These are phyloP conservation scores for Lactifluus piperatus DNA, from an alignment of 768 basidiomycete species.

Conservation along the genomic window DNA sequence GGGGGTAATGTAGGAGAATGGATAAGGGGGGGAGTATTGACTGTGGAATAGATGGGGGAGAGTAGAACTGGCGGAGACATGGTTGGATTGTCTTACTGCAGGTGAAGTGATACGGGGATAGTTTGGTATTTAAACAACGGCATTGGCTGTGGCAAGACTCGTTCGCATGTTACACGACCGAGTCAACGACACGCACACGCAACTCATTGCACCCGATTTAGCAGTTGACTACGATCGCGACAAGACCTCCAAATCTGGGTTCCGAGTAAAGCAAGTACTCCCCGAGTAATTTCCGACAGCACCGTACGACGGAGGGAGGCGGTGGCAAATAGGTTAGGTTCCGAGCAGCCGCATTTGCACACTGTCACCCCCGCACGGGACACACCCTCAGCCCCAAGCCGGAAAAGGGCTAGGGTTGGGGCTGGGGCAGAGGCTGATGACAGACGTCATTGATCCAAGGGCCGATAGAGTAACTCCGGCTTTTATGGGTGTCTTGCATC, in stretches of 20 bases:
- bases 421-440: neutral
- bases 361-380: neutral
- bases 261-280: neutral
- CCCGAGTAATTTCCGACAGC: neutral
- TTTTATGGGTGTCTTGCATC: too few species aligned
- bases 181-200: neutral
- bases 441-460: slow-evolving; percentile 9
- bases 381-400: slow-evolving; percentile 7
- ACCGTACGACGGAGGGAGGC: neutral
- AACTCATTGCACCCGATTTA: neutral
- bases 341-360: neutral
- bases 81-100: neutral
- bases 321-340: slow-evolving; percentile 1
- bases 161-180: neutral
- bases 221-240: neutral
- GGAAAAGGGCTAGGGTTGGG: neutral
- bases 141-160: neutral
- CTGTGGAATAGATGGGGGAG: slow-evolving; percentile 11
- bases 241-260: neutral
- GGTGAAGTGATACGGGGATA: neutral
- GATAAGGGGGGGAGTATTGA: slow-evolving; percentile 8
- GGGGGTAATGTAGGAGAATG: slow-evolving; percentile 5
- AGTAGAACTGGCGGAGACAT: slow-evolving; percentile 3
- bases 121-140: slow-evolving; percentile 12
- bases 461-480: slow-evolving; percentile 12